Percentiles rank a stretch among this genome's conserved stretches.
These are phyloP conservation scores for Rhododendron ferrugineum DNA, from an alignment of 148 eudicot species.

Conservation along the genomic window DNA sequence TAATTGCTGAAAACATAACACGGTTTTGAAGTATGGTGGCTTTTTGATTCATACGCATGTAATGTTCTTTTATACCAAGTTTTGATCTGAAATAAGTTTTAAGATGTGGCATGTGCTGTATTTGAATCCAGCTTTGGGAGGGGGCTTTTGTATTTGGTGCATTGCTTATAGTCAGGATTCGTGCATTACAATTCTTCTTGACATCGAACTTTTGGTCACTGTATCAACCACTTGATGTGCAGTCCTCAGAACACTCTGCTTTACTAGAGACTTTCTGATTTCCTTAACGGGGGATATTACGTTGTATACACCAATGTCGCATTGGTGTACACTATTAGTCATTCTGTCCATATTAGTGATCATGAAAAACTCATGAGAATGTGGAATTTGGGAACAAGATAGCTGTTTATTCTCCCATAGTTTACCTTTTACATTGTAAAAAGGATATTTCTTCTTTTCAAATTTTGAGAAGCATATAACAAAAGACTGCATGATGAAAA, in stretches of 20 bases:
- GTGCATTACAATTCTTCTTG: neutral
- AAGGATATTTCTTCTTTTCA: neutral
- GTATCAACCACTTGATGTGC: slow-evolving; percentile 3
- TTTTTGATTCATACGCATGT: neutral
- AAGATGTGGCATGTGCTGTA: neutral
- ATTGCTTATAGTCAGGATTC: neutral
- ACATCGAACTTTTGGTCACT: neutral
- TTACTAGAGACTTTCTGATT: neutral
- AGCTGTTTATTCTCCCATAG: neutral
- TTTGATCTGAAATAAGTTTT: neutral
- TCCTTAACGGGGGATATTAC: neutral
- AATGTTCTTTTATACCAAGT: neutral
- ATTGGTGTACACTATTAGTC: neutral
- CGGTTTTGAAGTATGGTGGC: neutral
- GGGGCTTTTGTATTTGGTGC: neutral
- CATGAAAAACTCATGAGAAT: neutral
- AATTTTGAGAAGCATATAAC: neutral
- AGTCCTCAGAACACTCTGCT: neutral
- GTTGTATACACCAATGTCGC: neutral
- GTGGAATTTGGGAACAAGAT: neutral
- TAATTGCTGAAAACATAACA: neutral
- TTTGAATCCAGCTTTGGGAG: neutral
- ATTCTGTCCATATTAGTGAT: neutral
- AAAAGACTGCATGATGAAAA: neutral
- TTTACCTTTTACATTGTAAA: neutral